A percentile compares a stretch with the other conserved stretches of the same genome.
These are phyloP conservation scores for Paraphysoderma sedebokerense DNA, from an alignment of 371 early-diverging fungal genomes.

Conservation along the genomic window DNA sequence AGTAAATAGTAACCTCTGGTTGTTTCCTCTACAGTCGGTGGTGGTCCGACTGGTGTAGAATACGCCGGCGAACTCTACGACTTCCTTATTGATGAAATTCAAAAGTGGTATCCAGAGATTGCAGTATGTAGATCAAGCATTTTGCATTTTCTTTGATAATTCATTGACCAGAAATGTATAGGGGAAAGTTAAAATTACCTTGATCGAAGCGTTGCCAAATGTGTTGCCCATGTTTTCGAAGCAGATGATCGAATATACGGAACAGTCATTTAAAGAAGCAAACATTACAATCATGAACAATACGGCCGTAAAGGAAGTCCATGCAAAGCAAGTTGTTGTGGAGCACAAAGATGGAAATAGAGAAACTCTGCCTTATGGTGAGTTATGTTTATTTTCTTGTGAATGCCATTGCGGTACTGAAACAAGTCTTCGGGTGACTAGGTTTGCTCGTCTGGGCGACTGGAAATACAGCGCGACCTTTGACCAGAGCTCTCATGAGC, in stretches of 20 bases:
- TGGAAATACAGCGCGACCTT: slow-evolving; percentile 74
- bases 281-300: slow-evolving; percentile 68
- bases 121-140: neutral
- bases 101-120: slow-evolving; percentile 57
- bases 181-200: slow-evolving; percentile 68
- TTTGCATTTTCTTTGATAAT: no score
- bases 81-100: slow-evolving; percentile 67
- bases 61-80: slow-evolving; percentile 89
- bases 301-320: slow-evolving; percentile 78
- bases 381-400: no score
- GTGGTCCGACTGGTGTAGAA: slow-evolving; percentile 91
- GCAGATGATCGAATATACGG: slow-evolving; percentile 77
- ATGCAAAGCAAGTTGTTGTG: slow-evolving; percentile 57
- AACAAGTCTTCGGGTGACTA: no score
- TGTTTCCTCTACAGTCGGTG: no score
- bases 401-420: no score
- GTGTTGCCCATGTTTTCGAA: slow-evolving; percentile 79
- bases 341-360: slow-evolving; percentile 43
- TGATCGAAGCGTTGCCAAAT: slow-evolving; percentile 72
- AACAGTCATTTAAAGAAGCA: slow-evolving; percentile 65
- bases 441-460: slow-evolving; percentile 89
- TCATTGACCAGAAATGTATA: slow-evolving; percentile 31
- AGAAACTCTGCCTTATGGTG: slow-evolving; percentile 50
- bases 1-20: no score
- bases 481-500: slow-evolving; percentile 52